Percentiles rank a stretch among this genome's conserved stretches.
Conservation (phyloP, 2,329 filamentous ascomycete species). For the Ceratocystis albifundus region DNA sequence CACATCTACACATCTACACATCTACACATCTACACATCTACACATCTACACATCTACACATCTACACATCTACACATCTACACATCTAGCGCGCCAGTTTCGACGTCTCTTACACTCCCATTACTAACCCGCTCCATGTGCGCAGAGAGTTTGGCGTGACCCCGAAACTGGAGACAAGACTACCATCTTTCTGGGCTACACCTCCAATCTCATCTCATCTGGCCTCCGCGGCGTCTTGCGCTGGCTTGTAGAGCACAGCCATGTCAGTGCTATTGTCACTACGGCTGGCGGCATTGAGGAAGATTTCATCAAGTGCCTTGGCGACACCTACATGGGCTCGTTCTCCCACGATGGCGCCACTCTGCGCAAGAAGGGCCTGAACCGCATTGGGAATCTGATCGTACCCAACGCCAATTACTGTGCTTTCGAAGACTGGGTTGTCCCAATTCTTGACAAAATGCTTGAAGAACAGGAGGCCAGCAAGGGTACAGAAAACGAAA, state of each 20-base stretch:
- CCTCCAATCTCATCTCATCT: constrained; percentile 93
- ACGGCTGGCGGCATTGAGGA: constrained; percentile 94
- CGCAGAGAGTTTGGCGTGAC: constrained; percentile 63
- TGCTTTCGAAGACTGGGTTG: constrained; percentile 92
- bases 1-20: too few species aligned
- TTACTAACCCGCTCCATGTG: constrained; percentile 1
- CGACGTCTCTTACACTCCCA: not conserved
- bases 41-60: too few species aligned
- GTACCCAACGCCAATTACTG: constrained; percentile 95
- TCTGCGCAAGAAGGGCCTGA: constrained; percentile 74
- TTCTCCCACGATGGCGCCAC: constrained; percentile 68
- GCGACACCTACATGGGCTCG: constrained; percentile 80
- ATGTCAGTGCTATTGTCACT: constrained; percentile 87
- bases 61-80: too few species aligned
- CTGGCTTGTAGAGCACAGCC: constrained; percentile 83
- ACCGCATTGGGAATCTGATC: constrained; percentile 89
- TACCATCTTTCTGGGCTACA: constrained; percentile 95
- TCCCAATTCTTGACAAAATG: constrained; percentile 91
- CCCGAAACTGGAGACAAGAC: constrained; percentile 67
- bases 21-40: too few species aligned
- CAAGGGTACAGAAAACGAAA: constrained; percentile 53
- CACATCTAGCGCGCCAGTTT: not conserved
- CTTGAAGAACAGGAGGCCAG: constrained; percentile 81
- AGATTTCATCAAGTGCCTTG: constrained; percentile 96
- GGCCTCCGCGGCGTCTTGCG: constrained; percentile 83